phyloP scores from a whole-genome alignment of 2,329 filamentous ascomycete genomes.

The Stagonosporopsis vannaccii region DNA sequence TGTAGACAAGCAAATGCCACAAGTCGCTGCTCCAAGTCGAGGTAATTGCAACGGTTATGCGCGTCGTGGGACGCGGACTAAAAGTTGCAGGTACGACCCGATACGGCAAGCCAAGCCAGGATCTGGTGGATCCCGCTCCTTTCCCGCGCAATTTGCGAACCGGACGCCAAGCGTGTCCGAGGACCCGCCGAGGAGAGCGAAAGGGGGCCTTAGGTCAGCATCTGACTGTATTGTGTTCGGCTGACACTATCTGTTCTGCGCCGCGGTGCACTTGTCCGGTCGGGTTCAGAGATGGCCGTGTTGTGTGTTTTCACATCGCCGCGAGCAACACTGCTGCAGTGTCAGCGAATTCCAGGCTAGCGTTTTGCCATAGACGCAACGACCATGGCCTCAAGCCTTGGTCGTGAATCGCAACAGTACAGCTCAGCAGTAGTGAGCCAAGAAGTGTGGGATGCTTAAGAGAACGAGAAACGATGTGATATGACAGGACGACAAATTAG shows the following conservation, averaged over 20 bases:
- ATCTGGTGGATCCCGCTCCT: slow-evolving; percentile 1
- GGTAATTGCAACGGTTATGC: background rate
- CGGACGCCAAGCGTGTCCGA: slow-evolving; percentile 20
- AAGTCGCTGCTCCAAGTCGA: background rate
- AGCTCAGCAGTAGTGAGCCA: too few species aligned
- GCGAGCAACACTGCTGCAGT: too few species aligned
- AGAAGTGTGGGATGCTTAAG: too few species aligned
- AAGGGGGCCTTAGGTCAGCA: slow-evolving; percentile 2
- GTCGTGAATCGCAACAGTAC: too few species aligned
- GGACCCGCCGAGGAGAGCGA: background rate
- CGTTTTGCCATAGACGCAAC: too few species aligned
- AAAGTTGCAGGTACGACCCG: slow-evolving; percentile 6
- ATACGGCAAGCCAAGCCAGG: slow-evolving; percentile 3
- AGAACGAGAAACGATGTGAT: too few species aligned
- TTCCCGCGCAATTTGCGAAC: slow-evolving; percentile 23
- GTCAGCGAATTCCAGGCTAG: too few species aligned
- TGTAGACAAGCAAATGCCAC: slow-evolving; percentile 10
- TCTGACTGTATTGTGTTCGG: background rate
- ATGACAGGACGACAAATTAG: too few species aligned
- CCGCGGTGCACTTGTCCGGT: background rate
- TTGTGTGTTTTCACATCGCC: too few species aligned
- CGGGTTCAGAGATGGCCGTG: background rate
- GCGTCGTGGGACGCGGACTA: slow-evolving; percentile 3
- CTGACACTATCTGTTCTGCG: background rate
- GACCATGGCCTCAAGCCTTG: background rate